Evolutionary conservation across 1,284 basidiomycete species (phyloP), one percentile per base, ranked within the genome.

Genomic region (Marasmius tenuissimus): DNA sequence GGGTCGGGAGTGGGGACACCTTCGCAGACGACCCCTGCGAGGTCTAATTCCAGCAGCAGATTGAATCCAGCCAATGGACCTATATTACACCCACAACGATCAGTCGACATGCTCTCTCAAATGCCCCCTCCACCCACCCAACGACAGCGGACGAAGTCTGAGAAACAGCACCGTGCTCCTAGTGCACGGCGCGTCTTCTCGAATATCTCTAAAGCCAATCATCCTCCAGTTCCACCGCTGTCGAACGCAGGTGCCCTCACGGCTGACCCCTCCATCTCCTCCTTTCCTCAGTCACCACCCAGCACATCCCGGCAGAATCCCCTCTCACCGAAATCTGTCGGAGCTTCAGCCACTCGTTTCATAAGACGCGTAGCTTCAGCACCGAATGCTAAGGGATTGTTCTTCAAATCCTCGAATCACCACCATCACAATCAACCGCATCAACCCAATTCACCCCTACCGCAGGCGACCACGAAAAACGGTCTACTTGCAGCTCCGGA

Each of bases 311-410:
- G 57, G 18, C 51, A 74, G 59, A 74, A 69, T 57, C 75, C 78
- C 18, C 75, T 89, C 38, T 87, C 85, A 8, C 86, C 89, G 40
- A 88, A 84, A 70, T 79, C 82, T 16, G 81, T 91, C 73, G 78
- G 86, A 51, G 86, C 86, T 16, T 85, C 87, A 1, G 91, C 93
- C 8, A 84, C 89, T 55, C 87, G 94, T 35, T 95, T 97, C 75
- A 87, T 99, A 45, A 89, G 97, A 56, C 88, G 97, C 45, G 97
- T 98, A 50, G 95, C 96, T 1, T 97, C 95, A 22, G 96, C 96
- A 1, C 97, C 97, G 1, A 98, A 98, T 73, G 91, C 95, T 53
- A 99, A 98, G 75, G 91, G 91, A 48, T 81, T 98, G 20, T 96
- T 97, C 73, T 80, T n/a, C 45, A 47, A 47, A n/a, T 97, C 73